Evolutionary conservation across 306 rosid species (phyloP), one percentile per base, ranked within the genome.

Genomic region (Castanea mollissima): DNA sequence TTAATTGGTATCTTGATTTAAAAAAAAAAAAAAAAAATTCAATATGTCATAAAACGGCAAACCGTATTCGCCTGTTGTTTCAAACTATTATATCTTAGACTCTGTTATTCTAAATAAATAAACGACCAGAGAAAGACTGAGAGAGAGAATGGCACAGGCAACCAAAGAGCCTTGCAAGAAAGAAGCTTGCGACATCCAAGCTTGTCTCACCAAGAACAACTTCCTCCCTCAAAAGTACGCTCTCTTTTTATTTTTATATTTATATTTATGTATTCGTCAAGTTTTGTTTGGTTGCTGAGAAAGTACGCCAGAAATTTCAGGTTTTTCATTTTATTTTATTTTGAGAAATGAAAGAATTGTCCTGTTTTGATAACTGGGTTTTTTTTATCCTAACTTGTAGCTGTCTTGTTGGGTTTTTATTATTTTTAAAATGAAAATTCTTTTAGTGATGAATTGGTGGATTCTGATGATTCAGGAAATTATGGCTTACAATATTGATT

Each of bases 111-210:
- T 6, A 38, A 38, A 32, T 32, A 32, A 32, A 8, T 41, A 41
- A 41, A 41, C 46, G 10, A 38, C 10, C 44, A 0, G 3, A 41
- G 46, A 41, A 8, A 41, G 0, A 41, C 0, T 41, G 46, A 41
- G 46, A 9, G 19, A 44, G 58, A 74, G 85, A 73, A 94, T 92
- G 98, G 79, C 82, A 44, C 85, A 56, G 79, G 74, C 89, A 67
- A 91, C 85, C 85, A 94, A 90, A 85, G 97, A 93, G 77, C 91
- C 98, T 23, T 95, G 97, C 92, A 95, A 92, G 94, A 92, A 92
- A 86, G 89, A 95, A 84, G 98, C 99, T 5, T 95, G 99, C 86
- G 86, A 86, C 71, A 95, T 92, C 82, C 99, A 92, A 90, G 92
- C 97, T 59, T 95, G 99, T 72, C 94, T 95, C 85, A 82, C 98